Evolutionary conservation across 352 stramenopile species (phyloP).

Genomic region (Stephanocyclus meneghinianus): DNA sequence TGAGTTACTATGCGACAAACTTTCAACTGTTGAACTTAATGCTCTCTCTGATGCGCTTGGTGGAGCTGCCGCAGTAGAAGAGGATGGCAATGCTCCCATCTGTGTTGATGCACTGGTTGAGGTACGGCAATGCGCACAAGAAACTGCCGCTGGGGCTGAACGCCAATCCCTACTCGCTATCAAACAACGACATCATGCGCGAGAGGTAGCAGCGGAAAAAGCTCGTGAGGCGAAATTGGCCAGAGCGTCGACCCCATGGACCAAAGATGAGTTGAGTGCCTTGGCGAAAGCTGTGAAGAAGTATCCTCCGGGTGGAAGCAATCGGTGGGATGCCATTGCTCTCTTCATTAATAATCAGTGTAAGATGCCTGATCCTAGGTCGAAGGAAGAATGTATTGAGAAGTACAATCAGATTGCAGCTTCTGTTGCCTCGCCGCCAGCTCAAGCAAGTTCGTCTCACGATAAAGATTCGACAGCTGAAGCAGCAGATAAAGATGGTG

Average conservation of each 20-base stretch:
- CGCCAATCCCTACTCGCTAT: constrained; percentile 43
- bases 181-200: constrained; percentile 32
- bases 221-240: constrained; percentile 39
- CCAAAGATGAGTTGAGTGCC: constrained; percentile 83
- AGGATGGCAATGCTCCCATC: constrained; percentile 26
- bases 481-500: constrained; percentile 7
- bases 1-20: constrained; percentile 69
- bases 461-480: neutral
- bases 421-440: constrained; percentile 13
- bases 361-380: constrained; percentile 71
- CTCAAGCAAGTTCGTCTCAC: neutral
- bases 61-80: constrained; percentile 42
- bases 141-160: constrained; percentile 54
- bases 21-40: constrained; percentile 53
- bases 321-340: constrained; percentile 86
- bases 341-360: constrained; percentile 85
- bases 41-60: constrained; percentile 56
- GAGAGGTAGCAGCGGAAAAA: constrained; percentile 47
- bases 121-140: constrained; percentile 38
- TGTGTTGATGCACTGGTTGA: constrained; percentile 29
- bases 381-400: constrained; percentile 87
- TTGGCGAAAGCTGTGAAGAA: constrained; percentile 87
- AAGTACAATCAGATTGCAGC: constrained; percentile 81
- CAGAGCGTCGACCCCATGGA: constrained; percentile 72
- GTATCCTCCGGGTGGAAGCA: constrained; percentile 84